Base-by-base conservation (phyloP, 768 basidiomycete species). In the Butyriboletus loyo region DNA sequence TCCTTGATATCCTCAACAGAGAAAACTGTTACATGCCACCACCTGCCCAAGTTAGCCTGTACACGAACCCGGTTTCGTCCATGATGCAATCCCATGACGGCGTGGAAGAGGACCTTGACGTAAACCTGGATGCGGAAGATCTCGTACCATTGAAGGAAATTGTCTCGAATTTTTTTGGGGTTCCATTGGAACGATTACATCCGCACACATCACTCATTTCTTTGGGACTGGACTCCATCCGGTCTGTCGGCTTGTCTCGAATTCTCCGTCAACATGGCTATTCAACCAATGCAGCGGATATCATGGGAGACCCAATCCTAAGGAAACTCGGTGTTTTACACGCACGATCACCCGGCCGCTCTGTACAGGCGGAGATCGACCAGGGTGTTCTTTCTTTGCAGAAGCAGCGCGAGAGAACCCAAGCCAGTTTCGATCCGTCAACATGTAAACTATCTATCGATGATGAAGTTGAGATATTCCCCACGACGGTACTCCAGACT, bases 161-260 rank as follows among this genome's bases (percentile, higher is more conserved):
- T 17, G 37, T 64, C 27, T 66, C 65, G 11, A 35, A 45, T 13
- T 64, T 64, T 44, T 51, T 64, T 19, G 48, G 38, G 27, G 7
- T 64, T 30, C 31, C 59, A 22, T 31, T 28, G 7, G 58, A 66
- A 38, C 53, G 7, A 24, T 9, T 66, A 30, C 42, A 19, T 35
- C 49, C 43, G 1, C 39, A 40, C 9, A 65, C 66, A 10, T 78
- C 78, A 5, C 68, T 79, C 25, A 61, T 79, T 13, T 72, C 77
- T 5, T 61, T 79, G 47, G 78, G 78, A 8, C 57, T 79, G 28
- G 78, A 79, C 54, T 79, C 78, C 7, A 74, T 79, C 52, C 73
- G 72, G 53, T 73, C 78, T 1, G 72, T 79, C 10, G 75, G 76
- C 3, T 61, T 79, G 32, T 69, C 75, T 28, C 72, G 67, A 46